Evolutionary conservation across 306 rosid genomes (phyloP), one percentile per base, ranked within the genome.

Genomic region (Potentilla sterilis): DNA sequence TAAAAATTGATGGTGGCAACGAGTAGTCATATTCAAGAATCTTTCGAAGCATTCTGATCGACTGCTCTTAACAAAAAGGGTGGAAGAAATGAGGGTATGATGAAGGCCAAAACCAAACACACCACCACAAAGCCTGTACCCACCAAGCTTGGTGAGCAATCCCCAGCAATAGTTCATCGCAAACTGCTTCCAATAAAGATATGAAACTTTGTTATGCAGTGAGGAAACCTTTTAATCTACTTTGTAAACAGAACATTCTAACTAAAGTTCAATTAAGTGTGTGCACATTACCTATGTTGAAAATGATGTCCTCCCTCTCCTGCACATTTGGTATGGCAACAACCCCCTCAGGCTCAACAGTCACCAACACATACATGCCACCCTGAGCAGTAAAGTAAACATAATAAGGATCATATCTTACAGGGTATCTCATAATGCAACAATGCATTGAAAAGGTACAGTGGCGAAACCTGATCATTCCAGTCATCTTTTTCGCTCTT

Each of bases 71-170:
- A 76, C 81, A 94, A 75, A 84, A 83, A 81, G 7, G 88, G 54
- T 1, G 97, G 91, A 72, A 88, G 88, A 72, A 81, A 81, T n/a
- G 84, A 88, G 6, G 91, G 91, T 48, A 90, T 24, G 40, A 81
- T 35, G 80, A 91, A 83, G 49, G 94, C 91, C 83, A 86, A 54
- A 78, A 84, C 87, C 21, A 94, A 79, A 80, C 96, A 85, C 42
- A 91, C 69, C 13, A 91, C 37, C 32, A 82, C 98, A 84, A 91
- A 80, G 37, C 79, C 76, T 67, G 72, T 90, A 35, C 90, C 88
- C 96, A 86, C 97, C 98, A 94, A 81, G 87, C 95, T 82, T 86
- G 81, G 75, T 86, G 78, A 65, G 97, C 95, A 80, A 94, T 82
- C 77, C 97, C 97, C 70, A 91, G 47, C 51, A 89, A 67, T 46